Evolutionary conservation across 176 grass and related monocot genomes (phyloP), one percentile per base, ranked within the genome.

Genomic region (Oryza longistaminata): DNA sequence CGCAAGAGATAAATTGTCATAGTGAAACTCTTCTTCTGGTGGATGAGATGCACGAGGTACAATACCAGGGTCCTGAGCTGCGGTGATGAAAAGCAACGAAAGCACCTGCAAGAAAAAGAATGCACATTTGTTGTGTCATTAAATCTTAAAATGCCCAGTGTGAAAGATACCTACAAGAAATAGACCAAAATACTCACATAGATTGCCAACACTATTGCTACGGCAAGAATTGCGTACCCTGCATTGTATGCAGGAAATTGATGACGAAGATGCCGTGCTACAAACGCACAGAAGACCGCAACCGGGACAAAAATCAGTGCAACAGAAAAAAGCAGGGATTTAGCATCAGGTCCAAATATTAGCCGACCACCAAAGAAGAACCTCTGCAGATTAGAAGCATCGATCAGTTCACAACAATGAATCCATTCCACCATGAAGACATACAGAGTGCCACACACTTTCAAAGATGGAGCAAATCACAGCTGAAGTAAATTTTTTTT

Each of bases 271-370:
- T 91, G 79, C 52, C 71, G 86, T 4, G 87, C 94, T 3, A 97
- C 89, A 90, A 93, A 93, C 68, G 88, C 81, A 80, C 94, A 97
- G 80, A 97, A 93, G 42, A 93, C 17, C 29, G 72, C 87, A 81
- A 97, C 85, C 17, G 94, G 94, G 66, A 90, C 85, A 68, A 84
- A 48, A 73, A 97, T 97, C 76, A 93, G 91, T 9, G 85, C 87
- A 73, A 91, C 79, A 44, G 94, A 88, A 55, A 97, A 5, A 74
- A 85, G 71, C 72, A 97, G 75, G 64, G 89, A 93, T 82, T 91
- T 93, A 42, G 91, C 94, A 90, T 97, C 91, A 77, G 91, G 94
- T 74, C 94, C 94, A 78, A 91, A 97, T 86, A 97, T 97, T 83
- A 97, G 88, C 53, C 91, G 88, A 5, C 94, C 94, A 71, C 82